Conservation (phyloP, 257 asterid species). For the Cordia subcordata region DNA sequence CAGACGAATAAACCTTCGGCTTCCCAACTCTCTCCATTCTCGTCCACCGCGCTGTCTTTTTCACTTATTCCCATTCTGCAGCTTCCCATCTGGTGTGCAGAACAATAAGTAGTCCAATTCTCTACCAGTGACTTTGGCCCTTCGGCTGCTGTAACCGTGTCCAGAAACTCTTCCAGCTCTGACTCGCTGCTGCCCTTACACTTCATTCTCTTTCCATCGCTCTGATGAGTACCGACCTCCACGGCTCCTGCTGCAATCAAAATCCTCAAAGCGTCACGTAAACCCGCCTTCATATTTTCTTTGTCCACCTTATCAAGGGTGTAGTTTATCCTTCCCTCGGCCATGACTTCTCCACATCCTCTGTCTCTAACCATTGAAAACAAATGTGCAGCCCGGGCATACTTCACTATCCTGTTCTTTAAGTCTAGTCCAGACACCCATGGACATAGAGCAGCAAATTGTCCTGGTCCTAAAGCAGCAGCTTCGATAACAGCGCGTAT, state of each 20-base stretch:
- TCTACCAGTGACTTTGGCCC: conserved; percentile 55
- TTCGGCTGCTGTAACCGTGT: conserved; percentile 39
- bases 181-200: conserved; percentile 37
- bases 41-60: conserved; percentile 66
- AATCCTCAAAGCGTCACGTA: conserved; percentile 47
- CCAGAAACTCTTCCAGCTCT: conserved; percentile 56
- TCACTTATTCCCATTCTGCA: conserved; percentile 67
- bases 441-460: conserved; percentile 54
- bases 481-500: conserved; percentile 53
- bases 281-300: conserved; percentile 50
- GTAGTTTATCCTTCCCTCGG: conserved; percentile 49
- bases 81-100: conserved; percentile 97
- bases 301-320: conserved; percentile 29
- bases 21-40: conserved; percentile 91
- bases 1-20: conserved; percentile 73
- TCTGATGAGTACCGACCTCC: conserved; percentile 78
- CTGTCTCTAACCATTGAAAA: conserved; percentile 60
- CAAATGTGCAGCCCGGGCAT: conserved; percentile 60
- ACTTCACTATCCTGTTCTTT: conserved; percentile 40
- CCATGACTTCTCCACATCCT: conserved; percentile 46
- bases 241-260: conserved; percentile 76
- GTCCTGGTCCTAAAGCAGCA: conserved; percentile 60
- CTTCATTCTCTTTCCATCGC: conserved; percentile 57
- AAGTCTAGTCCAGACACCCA: conserved; percentile 59
- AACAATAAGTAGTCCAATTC: conserved; percentile 57